Evolutionary conservation across 192 early-diverging fungal genomes (phyloP).

Genomic region (Paraglomus occultum): DNA sequence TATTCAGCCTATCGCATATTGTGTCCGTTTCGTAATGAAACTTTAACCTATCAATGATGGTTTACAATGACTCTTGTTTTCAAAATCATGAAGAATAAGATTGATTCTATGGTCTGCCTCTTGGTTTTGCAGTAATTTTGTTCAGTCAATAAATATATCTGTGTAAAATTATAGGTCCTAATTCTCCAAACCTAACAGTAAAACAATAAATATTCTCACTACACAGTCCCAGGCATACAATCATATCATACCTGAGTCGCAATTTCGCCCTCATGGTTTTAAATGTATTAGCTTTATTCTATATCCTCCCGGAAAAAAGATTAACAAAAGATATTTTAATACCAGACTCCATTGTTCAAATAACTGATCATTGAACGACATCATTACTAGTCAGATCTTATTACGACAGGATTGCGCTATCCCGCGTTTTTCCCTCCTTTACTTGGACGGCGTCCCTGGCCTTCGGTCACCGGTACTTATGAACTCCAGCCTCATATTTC

Average conservation of each 20-base stretch:
- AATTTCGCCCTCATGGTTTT: slow-evolving; percentile 77
- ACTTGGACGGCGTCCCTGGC: slow-evolving; percentile 73
- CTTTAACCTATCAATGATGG: slow-evolving; percentile 41
- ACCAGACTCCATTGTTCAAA: not conserved
- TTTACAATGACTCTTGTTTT: slow-evolving; percentile 44
- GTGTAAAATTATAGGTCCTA: slow-evolving; percentile 79
- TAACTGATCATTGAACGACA: too few species aligned
- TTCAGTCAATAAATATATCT: slow-evolving; percentile 38
- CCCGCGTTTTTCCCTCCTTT: slow-evolving; percentile 89
- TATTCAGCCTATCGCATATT: slow-evolving; percentile 4
- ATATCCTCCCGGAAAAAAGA: slow-evolving; percentile 19
- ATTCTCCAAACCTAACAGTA: slow-evolving; percentile 62
- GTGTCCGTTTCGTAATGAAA: slow-evolving; percentile 37
- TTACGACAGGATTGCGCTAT: slow-evolving; percentile 70
- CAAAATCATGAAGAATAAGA: slow-evolving; percentile 66
- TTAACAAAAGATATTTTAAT: not conserved
- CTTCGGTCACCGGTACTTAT: slow-evolving; percentile 76
- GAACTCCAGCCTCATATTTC: slow-evolving; percentile 81
- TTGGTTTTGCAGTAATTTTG: slow-evolving; percentile 48
- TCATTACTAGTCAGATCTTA: too few species aligned
- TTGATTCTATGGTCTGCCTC: slow-evolving; percentile 83
- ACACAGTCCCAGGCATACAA: too few species aligned
- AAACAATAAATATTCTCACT: too few species aligned
- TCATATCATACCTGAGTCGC: slow-evolving; percentile 58
- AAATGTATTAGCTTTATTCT: slow-evolving; percentile 87